These are phyloP conservation scores for Phytophthora pistaciae DNA, from an alignment of 352 stramenopile species.

Conservation along the genomic window DNA sequence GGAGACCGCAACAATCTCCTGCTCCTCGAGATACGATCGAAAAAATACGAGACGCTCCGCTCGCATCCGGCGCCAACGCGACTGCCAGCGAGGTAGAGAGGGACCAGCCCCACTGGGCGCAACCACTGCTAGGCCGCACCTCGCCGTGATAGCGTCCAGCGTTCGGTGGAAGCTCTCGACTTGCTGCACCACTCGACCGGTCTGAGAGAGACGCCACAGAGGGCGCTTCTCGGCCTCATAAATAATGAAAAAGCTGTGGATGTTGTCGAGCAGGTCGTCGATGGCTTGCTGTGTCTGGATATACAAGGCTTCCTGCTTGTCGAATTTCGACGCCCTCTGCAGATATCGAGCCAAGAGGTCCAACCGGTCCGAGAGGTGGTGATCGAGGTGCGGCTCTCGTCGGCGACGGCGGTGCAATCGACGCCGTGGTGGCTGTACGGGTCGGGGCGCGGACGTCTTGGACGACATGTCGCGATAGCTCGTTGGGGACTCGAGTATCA, in stretches of 20 bases:
- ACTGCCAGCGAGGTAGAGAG: slow-evolving; percentile 37
- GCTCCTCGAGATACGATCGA: slow-evolving; percentile 30
- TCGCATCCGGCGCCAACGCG: slow-evolving; percentile 43
- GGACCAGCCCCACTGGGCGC: slow-evolving; percentile 8
- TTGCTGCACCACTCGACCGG: slow-evolving; percentile 43
- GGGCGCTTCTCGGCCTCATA: slow-evolving; percentile 37
- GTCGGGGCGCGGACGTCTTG: slow-evolving; percentile 14
- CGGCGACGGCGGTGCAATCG: slow-evolving; percentile 29
- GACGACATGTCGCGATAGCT: slow-evolving; percentile 19
- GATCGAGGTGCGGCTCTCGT: slow-evolving; percentile 33
- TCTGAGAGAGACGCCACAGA: slow-evolving; percentile 42
- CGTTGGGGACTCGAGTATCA: slow-evolving; percentile 35
- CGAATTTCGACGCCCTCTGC: slow-evolving; percentile 19
- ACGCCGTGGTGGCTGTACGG: slow-evolving; percentile 19
- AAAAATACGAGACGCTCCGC: slow-evolving; percentile 43
- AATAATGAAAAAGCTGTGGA: slow-evolving; percentile 35
- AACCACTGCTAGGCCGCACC: slow-evolving; percentile 33
- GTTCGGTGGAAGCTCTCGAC: slow-evolving; percentile 42
- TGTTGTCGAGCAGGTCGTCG: slow-evolving; percentile 36
- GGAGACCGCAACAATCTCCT: slow-evolving; percentile 13
- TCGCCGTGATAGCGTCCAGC: slow-evolving; percentile 41
- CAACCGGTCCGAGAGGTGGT: slow-evolving; percentile 41
- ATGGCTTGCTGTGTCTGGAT: slow-evolving; percentile 31
- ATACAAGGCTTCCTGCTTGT: slow-evolving; percentile 15
- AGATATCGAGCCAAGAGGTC: slow-evolving; percentile 33